Evolutionary conservation across 2,329 filamentous ascomycete genomes (phyloP).

Genomic region (Colletotrichum somersetense): DNA sequence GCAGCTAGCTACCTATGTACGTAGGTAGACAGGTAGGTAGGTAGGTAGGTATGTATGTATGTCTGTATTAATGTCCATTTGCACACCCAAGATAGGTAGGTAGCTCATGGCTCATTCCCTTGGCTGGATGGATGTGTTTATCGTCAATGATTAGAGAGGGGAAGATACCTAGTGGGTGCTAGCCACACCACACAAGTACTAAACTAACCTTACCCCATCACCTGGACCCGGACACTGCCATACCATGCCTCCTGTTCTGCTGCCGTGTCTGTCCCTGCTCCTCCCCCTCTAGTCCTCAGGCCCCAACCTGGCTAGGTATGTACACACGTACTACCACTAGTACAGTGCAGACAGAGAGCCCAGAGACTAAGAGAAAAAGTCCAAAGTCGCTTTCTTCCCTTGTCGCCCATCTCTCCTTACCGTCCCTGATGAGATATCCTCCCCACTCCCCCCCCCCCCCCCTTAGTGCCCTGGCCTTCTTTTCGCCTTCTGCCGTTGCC

Average conservation of each 20-base stretch:
- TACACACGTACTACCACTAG: not conserved
- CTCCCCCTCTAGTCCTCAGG: not conserved
- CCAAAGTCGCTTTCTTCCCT: constrained; percentile 8
- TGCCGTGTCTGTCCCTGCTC: constrained; percentile 9
- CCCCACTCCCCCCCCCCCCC: not conserved
- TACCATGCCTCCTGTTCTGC: not conserved
- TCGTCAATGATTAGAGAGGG: not conserved
- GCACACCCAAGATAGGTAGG: not conserved
- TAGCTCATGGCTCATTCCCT: not conserved
- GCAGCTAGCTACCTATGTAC: no score
- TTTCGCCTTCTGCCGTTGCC: constrained; percentile 38
- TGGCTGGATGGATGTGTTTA: not conserved
- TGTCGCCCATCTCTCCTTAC: constrained; percentile 14
- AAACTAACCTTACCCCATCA: not conserved
- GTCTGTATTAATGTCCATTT: not conserved
- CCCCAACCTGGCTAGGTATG: not conserved
- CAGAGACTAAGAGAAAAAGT: not conserved
- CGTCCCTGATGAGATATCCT: constrained; percentile 4
- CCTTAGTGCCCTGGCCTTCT: constrained; percentile 3
- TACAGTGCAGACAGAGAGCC: not conserved
- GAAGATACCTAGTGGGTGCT: not conserved
- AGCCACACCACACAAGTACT: not conserved
- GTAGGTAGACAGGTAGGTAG: no score
- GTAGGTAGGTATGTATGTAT: no score
- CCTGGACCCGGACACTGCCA: constrained; percentile 14